phyloP scores from a whole-genome alignment of 208 protist species.

The Leishmania lainsoni region DNA sequence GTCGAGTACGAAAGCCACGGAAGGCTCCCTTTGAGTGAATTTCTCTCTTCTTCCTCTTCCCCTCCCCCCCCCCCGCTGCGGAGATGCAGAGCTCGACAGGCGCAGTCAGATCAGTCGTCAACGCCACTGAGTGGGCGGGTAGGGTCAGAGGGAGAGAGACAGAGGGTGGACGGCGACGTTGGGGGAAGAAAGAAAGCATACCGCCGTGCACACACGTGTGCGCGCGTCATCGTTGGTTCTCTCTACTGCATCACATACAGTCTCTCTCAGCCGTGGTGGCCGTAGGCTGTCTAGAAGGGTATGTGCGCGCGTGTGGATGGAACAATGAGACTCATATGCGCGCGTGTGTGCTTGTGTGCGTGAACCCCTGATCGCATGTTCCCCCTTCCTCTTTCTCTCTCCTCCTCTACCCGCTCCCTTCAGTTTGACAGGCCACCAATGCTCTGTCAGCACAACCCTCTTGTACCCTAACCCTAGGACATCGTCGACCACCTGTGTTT shows the following conservation, averaged over 20 bases:
- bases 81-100: not conserved
- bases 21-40: not conserved
- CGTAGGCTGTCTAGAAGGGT: not conserved
- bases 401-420: not conserved
- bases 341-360: not conserved
- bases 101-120: not conserved
- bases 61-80: not conserved
- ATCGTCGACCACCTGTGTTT: not conserved
- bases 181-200: not conserved
- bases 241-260: not conserved
- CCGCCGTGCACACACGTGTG: not conserved
- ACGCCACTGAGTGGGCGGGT: conserved; percentile 6
- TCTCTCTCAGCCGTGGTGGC: too few species aligned
- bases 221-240: not conserved
- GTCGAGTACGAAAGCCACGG: not conserved
- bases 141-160: conserved; percentile 2
- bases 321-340: not conserved
- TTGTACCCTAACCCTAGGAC: conserved; percentile 41
- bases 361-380: not conserved
- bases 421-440: conserved; percentile 4
- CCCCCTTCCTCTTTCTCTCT: not conserved
- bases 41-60: not conserved
- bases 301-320: not conserved
- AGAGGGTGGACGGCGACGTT: not conserved
- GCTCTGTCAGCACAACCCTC: conserved; percentile 5